Conservation (phyloP, 345 rosid species). For the Eucalyptus cloeziana region DNA sequence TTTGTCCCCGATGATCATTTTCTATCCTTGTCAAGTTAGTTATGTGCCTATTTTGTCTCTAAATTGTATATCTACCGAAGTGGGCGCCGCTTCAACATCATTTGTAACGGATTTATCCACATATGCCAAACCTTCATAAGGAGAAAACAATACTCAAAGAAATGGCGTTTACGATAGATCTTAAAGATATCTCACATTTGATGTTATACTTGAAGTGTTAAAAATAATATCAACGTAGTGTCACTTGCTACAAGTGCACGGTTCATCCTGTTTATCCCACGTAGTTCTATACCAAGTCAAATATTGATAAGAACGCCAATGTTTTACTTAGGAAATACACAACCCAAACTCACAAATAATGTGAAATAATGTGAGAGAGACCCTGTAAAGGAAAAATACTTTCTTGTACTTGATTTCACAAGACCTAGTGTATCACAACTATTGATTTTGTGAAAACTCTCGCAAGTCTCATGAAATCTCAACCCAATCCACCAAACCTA, state of each 20-base stretch:
- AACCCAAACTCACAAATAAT: neutral
- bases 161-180: neutral
- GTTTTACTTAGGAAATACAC: neutral
- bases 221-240: neutral
- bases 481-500: neutral
- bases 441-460: neutral
- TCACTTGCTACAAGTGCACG: neutral
- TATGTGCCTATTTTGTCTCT: neutral
- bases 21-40: neutral
- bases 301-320: neutral
- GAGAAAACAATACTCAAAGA: neutral
- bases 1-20: neutral
- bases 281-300: neutral
- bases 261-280: neutral
- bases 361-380: neutral
- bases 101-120: neutral
- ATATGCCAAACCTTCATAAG: neutral
- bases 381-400: neutral
- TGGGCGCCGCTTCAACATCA: neutral
- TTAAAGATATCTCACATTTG: neutral
- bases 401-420: neutral
- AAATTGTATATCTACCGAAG: neutral
- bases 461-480: neutral
- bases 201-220: neutral
- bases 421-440: rapidly evolving